Percentiles rank a stretch among this genome's conserved stretches.
These are phyloP conservation scores for Trametes cingulata DNA, from an alignment of 768 basidiomycete genomes.

Conservation along the genomic window DNA sequence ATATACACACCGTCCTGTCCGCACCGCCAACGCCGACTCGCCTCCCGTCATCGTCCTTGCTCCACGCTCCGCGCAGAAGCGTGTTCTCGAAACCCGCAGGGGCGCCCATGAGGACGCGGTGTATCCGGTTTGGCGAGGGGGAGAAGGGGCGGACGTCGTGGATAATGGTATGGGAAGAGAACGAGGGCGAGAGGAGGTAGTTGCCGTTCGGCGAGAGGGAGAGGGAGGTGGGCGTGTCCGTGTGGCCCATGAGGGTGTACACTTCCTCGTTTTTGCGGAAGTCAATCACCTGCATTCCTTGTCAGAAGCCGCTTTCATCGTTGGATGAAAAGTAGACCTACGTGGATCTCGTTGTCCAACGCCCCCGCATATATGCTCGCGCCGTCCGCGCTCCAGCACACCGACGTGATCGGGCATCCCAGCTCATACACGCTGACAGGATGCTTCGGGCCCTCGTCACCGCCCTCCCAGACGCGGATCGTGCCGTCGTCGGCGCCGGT, in stretches of 20 bases:
- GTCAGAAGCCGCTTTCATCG: constrained; percentile 6
- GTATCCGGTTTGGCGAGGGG: constrained; percentile 75
- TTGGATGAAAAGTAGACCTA: constrained; percentile 40
- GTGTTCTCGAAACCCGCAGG: constrained; percentile 95
- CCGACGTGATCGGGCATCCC: constrained; percentile 89
- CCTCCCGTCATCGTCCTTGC: constrained; percentile 76
- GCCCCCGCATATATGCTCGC: constrained; percentile 88
- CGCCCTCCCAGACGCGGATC: constrained; percentile 90
- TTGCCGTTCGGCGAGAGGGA: constrained; percentile 85
- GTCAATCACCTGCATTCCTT: constrained; percentile 81
- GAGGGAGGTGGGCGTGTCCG: constrained; percentile 93
- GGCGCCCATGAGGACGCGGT: constrained; percentile 78
- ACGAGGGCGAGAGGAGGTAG: constrained; percentile 86
- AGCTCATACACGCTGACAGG: constrained; percentile 80
- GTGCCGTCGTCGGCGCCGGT: constrained; percentile 93
- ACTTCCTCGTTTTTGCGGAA: constrained; percentile 82
- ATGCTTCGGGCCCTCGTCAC: constrained; percentile 69
- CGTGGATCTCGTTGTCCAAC: constrained; percentile 95
- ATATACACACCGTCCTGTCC: constrained; percentile 82
- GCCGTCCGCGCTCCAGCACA: constrained; percentile 92
- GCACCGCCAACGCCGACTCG: constrained; percentile 89
- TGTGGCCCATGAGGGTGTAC: constrained; percentile 80
- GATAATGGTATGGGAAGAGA: constrained; percentile 87
- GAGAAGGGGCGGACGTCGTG: constrained; percentile 96
- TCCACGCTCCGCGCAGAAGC: constrained; percentile 85